Percentiles rank a stretch among this genome's conserved stretches.
Evolutionary conservation across 805 yeast genomes (phyloP).

Genomic region (Tetrapisispora iriomotensis): DNA sequence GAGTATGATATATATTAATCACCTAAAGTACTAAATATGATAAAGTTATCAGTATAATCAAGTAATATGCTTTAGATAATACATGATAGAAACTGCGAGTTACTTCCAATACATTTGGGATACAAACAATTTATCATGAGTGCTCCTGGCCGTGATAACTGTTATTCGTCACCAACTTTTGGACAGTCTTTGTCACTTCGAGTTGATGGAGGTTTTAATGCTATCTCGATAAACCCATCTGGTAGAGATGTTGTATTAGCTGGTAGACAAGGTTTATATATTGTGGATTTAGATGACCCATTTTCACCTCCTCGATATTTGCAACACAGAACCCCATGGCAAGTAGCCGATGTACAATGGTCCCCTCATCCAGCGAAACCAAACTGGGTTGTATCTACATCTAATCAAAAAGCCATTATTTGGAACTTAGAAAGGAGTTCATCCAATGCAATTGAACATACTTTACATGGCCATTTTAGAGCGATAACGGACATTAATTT

Average conservation of each 20-base stretch:
- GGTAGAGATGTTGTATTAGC: slow-evolving; percentile 93
- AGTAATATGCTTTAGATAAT: too few relatives aligned
- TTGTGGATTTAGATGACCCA: slow-evolving; percentile 93
- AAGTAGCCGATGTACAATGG: slow-evolving; percentile 98
- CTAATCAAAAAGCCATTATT: slow-evolving; percentile 88
- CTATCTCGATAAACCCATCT: slow-evolving; percentile 80
- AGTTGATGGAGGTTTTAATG: slow-evolving; percentile 86
- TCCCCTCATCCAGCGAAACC: slow-evolving; percentile 82
- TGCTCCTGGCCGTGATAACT: slow-evolving; percentile 14
- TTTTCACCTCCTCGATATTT: slow-evolving; percentile 91
- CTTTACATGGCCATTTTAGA: slow-evolving; percentile 79
- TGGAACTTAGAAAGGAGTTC: slow-evolving; percentile 79
- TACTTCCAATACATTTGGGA: not conserved
- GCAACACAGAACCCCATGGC: slow-evolving; percentile 91
- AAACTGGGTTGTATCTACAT: slow-evolving; percentile 85
- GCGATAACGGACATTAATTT: slow-evolving; percentile 95
- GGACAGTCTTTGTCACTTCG: slow-evolving; percentile 73
- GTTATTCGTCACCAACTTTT: slow-evolving; percentile 49
- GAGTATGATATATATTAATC: too few relatives aligned
- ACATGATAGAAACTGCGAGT: not conserved
- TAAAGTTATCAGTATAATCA: too few relatives aligned
- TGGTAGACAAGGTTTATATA: slow-evolving; percentile 65
- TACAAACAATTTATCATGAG: not conserved
- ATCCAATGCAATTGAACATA: slow-evolving; percentile 70
- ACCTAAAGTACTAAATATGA: too few relatives aligned